Base-by-base conservation (phyloP, 75 land plant species). In the Sequoiadendron giganteum region DNA sequence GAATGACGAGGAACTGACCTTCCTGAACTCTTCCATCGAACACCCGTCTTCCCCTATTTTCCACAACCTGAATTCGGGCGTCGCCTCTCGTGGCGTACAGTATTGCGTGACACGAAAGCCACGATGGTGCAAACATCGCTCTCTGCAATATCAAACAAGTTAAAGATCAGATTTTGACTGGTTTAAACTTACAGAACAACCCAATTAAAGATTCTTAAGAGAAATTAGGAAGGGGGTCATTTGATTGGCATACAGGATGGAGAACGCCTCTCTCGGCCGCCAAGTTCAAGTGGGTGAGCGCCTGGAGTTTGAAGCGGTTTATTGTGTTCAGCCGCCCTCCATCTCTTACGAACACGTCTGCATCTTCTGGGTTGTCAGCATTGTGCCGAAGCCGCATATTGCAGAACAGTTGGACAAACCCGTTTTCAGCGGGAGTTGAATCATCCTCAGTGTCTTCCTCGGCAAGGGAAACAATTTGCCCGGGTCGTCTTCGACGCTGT, bases 251-350 rank as follows among this genome's bases (percentile, higher is more conserved):
- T 93, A 93, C 91, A 77, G 21, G 68, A 87, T 72, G 55, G 30
- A 93, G 94, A 25, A 83, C 84, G 5, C 89, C 92, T 40, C 88
- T 87, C 52, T 91, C 88, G 32, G 90, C 91, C 39, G 91, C 91
- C 87, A 93, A 58, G 3, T 86, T 84, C 32, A 93, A 80, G 87
- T 80, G 77, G 13, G 30, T 16, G 80, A 93, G 93, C 32, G 91
- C 68, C 32, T 90, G 91, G 43, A 92, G 89, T 45, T 89, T 88
- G 58, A 65, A 32, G 86, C 91, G 87, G 87, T 90, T 93, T 81
- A 90, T 68, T 18, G 79, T 84, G 82, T 73, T 90, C 68, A 91
- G 40, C 45, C 87, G 65, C 1, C 94, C 94, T 18, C 83, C 94
- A 5, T 72, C 48, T 13, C 86, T 76, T 0, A 58, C 76, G 84